Base-by-base conservation (phyloP, 768 basidiomycete species). In the Naematelia aurantialba region DNA sequence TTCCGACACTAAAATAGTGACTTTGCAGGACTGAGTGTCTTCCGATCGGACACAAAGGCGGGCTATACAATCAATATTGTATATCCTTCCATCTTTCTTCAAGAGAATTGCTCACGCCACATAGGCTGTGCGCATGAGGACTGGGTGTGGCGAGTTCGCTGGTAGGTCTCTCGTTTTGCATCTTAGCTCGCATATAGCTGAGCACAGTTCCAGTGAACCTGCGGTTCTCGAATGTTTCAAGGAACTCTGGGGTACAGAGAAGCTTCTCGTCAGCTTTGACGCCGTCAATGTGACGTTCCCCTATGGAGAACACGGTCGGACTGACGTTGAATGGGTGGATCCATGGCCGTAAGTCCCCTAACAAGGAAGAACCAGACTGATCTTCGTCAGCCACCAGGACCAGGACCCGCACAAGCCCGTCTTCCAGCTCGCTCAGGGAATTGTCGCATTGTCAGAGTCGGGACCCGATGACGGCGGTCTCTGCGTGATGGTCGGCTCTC, bases 401-500 rank as follows among this genome's bases (percentile, higher is more conserved):
- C 70, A 72, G 45, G 63, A 72, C 55, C 65, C 70, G 8, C 53
- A 61, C 31, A 42, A 39, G 8, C 44, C 34, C 52, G 51, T 42
- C 45, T 69, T 69, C 59, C 58, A 60, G 44, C 60, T 66, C 45
- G 59, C 59, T 17, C 68, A 69, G 44, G 68, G 68, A 1, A 66
- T 69, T 46, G 53, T 65, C 42, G 58, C 63, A 13, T 53, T 63
- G 39, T 47, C 56, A 17, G 62, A 63, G 47, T 59, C 51, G 24
- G 68, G 72, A 1, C 65, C 65, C 17, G 52, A 66, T 22, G 72
- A 74, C 46, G 72, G 72, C n/a, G 72, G 72, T 13, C 57, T 74
- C 3, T 61, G 63, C 49, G 70, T 72, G 12, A 58, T 74, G 49
- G 45, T 55, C 17, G 65, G 66, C 4, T 58, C 54, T 12, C 69